These are phyloP conservation scores for Luzula sylvatica DNA, from an alignment of 176 grass and related monocot genomes.

Conservation along the genomic window DNA sequence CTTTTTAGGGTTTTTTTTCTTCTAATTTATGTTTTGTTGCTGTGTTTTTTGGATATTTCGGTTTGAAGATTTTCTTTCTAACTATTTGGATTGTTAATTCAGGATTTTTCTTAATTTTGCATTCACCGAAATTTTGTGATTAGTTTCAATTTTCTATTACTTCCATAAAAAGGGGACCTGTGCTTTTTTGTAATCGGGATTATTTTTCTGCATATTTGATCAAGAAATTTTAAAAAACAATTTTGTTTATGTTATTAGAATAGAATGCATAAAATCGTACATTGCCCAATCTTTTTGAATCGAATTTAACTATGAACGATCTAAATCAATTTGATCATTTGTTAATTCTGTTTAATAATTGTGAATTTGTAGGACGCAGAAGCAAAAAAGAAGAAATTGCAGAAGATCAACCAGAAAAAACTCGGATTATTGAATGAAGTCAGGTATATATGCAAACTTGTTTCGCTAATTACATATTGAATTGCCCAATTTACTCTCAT, in stretches of 20 bases:
- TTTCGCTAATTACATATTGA: not conserved
- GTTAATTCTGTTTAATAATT: not conserved
- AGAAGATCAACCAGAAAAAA: conserved; percentile 29
- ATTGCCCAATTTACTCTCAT: not conserved
- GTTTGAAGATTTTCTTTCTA: not conserved
- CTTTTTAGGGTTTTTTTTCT: not conserved
- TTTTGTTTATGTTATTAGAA: too few species aligned
- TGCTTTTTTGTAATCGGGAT: too few species aligned
- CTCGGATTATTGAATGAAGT: conserved; percentile 39
- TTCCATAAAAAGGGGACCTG: too few species aligned
- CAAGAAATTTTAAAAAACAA: too few species aligned
- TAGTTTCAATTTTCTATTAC: too few species aligned
- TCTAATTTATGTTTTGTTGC: not conserved
- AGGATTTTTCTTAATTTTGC: too few species aligned
- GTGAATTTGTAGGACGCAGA: conserved; percentile 44
- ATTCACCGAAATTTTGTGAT: too few species aligned
- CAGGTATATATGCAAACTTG: conserved; percentile 29
- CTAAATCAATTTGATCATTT: not conserved
- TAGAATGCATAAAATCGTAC: too few species aligned
- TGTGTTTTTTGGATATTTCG: not conserved
- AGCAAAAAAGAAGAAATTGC: conserved; percentile 42
- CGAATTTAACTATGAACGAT: too few species aligned
- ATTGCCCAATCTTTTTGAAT: too few species aligned
- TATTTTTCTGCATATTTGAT: too few species aligned
- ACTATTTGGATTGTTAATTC: too few species aligned